These are phyloP conservation scores for Protomyces macrosporus DNA, from an alignment of 1,139 yeast species.

Conservation along the genomic window DNA sequence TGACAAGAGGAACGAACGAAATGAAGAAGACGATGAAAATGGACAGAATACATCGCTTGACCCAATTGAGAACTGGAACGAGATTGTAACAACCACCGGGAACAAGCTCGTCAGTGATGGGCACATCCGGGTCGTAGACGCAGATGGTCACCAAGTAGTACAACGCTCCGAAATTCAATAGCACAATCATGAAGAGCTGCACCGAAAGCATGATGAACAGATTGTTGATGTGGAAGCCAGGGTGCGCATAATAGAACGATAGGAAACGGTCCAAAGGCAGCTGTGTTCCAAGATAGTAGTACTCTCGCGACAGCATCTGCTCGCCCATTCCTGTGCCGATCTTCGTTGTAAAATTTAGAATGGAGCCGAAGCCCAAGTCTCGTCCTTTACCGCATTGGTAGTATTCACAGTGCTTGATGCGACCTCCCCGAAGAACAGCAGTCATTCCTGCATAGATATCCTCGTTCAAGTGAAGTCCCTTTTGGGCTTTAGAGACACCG, in stretches of 20 bases:
- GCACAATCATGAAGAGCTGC: slow-evolving; percentile 84
- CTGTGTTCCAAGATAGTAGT: slow-evolving; percentile 95
- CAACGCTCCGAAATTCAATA: slow-evolving; percentile 84
- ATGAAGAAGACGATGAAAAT: slow-evolving; percentile 98
- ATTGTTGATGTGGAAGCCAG: slow-evolving; percentile 98
- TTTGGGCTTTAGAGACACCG: slow-evolving; percentile 98
- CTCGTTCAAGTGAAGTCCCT: slow-evolving; percentile 96
- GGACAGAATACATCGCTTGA: slow-evolving; percentile 93
- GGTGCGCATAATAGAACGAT: slow-evolving; percentile 96
- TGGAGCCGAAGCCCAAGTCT: slow-evolving; percentile 98
- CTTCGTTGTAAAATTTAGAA: slow-evolving; percentile 96
- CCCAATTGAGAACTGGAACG: slow-evolving; percentile 89
- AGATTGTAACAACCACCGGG: slow-evolving; percentile 95
- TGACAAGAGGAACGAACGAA: slow-evolving; percentile 90
- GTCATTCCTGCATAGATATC: slow-evolving; percentile 99
- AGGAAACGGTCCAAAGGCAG: slow-evolving; percentile 94
- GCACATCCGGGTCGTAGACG: slow-evolving; percentile 73
- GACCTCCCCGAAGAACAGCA: slow-evolving; percentile 95
- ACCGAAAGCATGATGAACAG: slow-evolving; percentile 90
- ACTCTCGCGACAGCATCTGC: slow-evolving; percentile 97
- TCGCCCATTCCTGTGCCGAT: slow-evolving; percentile 99
- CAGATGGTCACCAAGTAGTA: slow-evolving; percentile 88
- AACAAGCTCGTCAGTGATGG: slow-evolving; percentile 73
- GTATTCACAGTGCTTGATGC: slow-evolving; percentile 98
- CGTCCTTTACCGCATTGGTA: slow-evolving; percentile 99